Percentiles rank a stretch among this genome's conserved stretches.
Evolutionary conservation across 2,329 filamentous ascomycete species (phyloP).

Genomic region (Fusarium bactridioides): DNA sequence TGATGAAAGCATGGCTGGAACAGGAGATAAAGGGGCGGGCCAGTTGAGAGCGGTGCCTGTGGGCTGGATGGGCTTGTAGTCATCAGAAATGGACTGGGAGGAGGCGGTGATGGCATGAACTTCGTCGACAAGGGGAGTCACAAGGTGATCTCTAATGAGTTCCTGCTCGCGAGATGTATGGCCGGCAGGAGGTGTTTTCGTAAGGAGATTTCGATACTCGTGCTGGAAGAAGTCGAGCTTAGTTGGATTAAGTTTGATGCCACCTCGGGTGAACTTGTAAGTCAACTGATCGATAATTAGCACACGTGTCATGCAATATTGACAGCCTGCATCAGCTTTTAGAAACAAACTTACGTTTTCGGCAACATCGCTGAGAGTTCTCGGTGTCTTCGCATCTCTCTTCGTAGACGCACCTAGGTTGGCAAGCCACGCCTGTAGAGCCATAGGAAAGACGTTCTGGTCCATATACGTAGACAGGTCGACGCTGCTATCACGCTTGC

Average conservation of each 20-base stretch:
- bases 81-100: background rate
- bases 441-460: slow-evolving; percentile 56
- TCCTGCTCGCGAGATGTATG: slow-evolving; percentile 33
- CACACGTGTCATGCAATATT: background rate
- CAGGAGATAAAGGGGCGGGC: slow-evolving; percentile 35
- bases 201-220: slow-evolving; percentile 59
- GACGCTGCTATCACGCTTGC: slow-evolving; percentile 75
- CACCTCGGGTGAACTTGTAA: slow-evolving; percentile 89
- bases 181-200: slow-evolving; percentile 37
- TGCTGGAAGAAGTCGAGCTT: slow-evolving; percentile 85
- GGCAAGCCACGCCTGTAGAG: slow-evolving; percentile 80
- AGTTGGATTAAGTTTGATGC: slow-evolving; percentile 80
- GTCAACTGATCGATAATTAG: slow-evolving; percentile 66
- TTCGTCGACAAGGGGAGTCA: slow-evolving; percentile 39
- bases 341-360: slow-evolving; percentile 61
- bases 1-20: slow-evolving; percentile 39
- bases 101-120: slow-evolving; percentile 37
- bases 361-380: slow-evolving; percentile 73
- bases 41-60: slow-evolving; percentile 36
- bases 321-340: background rate
- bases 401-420: slow-evolving; percentile 62
- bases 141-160: slow-evolving; percentile 27
- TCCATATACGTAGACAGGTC: slow-evolving; percentile 61
- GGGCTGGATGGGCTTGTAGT: slow-evolving; percentile 24
- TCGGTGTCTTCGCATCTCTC: slow-evolving; percentile 37